Percentiles rank a stretch among this genome's conserved stretches.
These are phyloP conservation scores for Tetrahymena malaccensis DNA, from an alignment of 73 alveolate genomes.

Conservation along the genomic window DNA sequence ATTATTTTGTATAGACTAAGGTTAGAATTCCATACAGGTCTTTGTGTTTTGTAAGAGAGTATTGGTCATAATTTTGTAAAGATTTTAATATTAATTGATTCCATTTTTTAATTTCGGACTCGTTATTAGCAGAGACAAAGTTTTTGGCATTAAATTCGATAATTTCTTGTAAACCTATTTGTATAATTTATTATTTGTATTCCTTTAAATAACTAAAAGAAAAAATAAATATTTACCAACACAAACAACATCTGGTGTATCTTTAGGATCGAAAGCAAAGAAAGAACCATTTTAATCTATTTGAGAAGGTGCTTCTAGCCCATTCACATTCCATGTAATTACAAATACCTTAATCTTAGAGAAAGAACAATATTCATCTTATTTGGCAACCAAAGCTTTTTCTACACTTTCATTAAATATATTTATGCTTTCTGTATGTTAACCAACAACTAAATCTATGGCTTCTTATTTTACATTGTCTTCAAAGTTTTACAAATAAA, in stretches of 20 bases:
- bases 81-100: background rate
- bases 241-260: background rate
- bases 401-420: background rate
- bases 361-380: background rate
- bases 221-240: background rate
- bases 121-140: background rate
- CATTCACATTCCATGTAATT: background rate
- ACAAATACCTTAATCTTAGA: background rate
- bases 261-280: background rate
- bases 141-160: background rate
- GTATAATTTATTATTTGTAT: too few species aligned
- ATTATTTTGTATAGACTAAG: background rate
- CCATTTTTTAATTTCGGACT: background rate
- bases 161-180: background rate
- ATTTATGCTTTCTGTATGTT: conserved; percentile 11
- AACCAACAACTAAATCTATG: conserved; percentile 40
- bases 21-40: background rate
- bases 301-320: background rate
- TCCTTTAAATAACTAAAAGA: too few species aligned
- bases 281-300: background rate
- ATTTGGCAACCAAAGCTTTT: background rate
- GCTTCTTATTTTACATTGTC: conserved; percentile 80
- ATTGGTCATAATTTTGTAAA: background rate
- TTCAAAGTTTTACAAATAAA: conserved; percentile 69
- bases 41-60: background rate